phyloP scores from a whole-genome alignment of 306 rosid species.

The Gastrolobium bilobum region DNA sequence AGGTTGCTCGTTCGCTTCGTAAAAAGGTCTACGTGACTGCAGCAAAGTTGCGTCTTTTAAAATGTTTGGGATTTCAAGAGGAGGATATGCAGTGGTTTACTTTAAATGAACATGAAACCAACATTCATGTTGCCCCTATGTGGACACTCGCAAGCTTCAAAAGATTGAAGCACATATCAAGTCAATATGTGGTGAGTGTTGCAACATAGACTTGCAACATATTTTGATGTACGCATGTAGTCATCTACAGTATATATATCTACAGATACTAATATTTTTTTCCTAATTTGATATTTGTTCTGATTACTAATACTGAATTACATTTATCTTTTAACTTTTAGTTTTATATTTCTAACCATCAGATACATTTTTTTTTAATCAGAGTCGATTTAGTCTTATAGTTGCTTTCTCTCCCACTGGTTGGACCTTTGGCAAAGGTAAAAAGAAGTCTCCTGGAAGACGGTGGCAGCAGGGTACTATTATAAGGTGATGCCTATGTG shows the following conservation, averaged over 20 bases:
- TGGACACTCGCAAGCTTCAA: constrained; percentile 97
- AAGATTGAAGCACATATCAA: constrained; percentile 84
- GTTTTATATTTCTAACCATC: constrained; percentile 38
- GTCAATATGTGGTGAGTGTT: constrained; percentile 75
- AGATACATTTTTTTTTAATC: constrained; percentile 44
- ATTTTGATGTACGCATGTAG: neutral
- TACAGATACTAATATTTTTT: constrained; percentile 9
- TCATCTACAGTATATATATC: neutral
- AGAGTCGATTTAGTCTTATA: constrained; percentile 83
- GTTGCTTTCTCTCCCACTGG: constrained; percentile 98
- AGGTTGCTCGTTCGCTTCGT: constrained; percentile 89
- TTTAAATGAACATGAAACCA: constrained; percentile 85
- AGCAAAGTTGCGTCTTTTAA: constrained; percentile 77
- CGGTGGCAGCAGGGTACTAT: constrained; percentile 94
- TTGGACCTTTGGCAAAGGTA: constrained; percentile 93
- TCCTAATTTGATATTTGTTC: constrained; percentile 26
- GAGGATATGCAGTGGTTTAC: constrained; percentile 96
- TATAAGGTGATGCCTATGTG: constrained; percentile 70
- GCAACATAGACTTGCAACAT: constrained; percentile 13
- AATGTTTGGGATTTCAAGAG: constrained; percentile 78
- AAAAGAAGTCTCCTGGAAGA: constrained; percentile 91
- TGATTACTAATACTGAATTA: constrained; percentile 17
- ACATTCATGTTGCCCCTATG: constrained; percentile 93
- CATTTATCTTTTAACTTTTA: neutral
- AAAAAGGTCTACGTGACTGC: constrained; percentile 83